Conservation (phyloP, 176 grass and related monocot species). For the Eragrostis curvula region DNA sequence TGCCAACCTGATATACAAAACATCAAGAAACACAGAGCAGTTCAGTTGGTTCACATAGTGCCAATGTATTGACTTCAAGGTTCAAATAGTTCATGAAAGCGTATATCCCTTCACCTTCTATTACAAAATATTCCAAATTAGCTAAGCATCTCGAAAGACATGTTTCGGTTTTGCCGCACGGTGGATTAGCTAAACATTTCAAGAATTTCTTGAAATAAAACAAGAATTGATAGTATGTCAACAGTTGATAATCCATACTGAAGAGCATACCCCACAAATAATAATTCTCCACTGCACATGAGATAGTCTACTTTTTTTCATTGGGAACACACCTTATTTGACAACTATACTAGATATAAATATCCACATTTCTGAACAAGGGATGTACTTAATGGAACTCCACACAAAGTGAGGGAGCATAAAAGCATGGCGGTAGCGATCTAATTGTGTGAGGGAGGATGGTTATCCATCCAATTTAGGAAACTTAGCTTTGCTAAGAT, state of each 20-base stretch:
- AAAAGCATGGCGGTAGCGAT: neutral
- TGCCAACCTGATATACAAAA: slow-evolving; percentile 83
- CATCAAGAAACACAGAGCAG: neutral
- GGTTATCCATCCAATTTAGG: neutral
- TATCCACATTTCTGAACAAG: neutral
- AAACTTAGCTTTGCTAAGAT: neutral
- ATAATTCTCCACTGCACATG: neutral
- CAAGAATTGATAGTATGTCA: neutral
- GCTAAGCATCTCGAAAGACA: neutral
- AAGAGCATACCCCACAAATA: neutral
- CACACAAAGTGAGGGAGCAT: neutral
- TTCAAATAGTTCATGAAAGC: neutral
- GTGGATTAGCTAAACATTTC: too few relatives aligned
- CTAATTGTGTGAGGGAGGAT: neutral
- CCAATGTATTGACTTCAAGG: neutral
- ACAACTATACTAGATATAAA: neutral
- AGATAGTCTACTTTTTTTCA: neutral
- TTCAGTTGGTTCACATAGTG: neutral
- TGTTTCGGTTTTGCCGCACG: too few relatives aligned
- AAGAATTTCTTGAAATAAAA: slow-evolving; percentile 14
- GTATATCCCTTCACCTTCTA: neutral
- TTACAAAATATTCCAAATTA: neutral
- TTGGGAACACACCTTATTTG: neutral
- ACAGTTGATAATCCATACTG: neutral
- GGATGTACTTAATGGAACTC: neutral